These are phyloP conservation scores for Mycotypha africana DNA, from an alignment of 371 early-diverging fungal species.

Conservation along the genomic window DNA sequence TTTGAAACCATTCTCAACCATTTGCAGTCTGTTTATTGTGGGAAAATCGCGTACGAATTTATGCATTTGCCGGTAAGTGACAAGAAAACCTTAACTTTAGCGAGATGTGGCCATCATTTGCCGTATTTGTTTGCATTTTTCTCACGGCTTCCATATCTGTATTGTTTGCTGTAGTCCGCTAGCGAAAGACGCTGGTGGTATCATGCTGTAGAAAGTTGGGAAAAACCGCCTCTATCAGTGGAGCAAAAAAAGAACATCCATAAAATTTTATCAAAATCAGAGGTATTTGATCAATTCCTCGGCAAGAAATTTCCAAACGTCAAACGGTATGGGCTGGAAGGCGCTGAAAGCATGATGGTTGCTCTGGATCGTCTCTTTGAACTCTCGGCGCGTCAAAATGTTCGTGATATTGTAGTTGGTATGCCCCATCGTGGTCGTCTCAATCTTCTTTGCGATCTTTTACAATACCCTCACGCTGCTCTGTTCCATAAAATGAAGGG, in stretches of 20 bases:
- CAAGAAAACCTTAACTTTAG: too few species aligned
- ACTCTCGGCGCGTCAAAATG: slow-evolving; percentile 60
- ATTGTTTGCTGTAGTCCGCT: slow-evolving; percentile 46
- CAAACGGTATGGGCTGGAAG: slow-evolving; percentile 95
- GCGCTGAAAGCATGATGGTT: slow-evolving; percentile 95
- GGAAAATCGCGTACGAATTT: slow-evolving; percentile 91
- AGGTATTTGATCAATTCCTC: slow-evolving; percentile 95
- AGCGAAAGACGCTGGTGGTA: slow-evolving; percentile 90
- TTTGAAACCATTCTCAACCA: slow-evolving; percentile 68
- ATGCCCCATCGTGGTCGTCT: slow-evolving; percentile 98
- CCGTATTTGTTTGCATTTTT: background rate
- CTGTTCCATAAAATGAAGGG: slow-evolving; percentile 93
- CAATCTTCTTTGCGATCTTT: slow-evolving; percentile 83
- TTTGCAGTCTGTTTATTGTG: slow-evolving; percentile 74
- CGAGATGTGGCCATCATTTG: background rate
- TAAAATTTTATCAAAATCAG: slow-evolving; percentile 71
- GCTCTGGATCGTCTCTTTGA: slow-evolving; percentile 84
- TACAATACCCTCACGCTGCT: slow-evolving; percentile 72
- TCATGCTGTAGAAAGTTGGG: slow-evolving; percentile 77
- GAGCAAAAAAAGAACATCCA: slow-evolving; percentile 72
- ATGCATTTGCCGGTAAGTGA: slow-evolving; percentile 75
- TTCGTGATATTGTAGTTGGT: slow-evolving; percentile 78
- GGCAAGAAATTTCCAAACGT: slow-evolving; percentile 91
- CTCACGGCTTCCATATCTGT: background rate
- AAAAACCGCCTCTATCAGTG: slow-evolving; percentile 43